Evolutionary conservation across 257 asterid species (phyloP).

Genomic region (Rhazya stricta): DNA sequence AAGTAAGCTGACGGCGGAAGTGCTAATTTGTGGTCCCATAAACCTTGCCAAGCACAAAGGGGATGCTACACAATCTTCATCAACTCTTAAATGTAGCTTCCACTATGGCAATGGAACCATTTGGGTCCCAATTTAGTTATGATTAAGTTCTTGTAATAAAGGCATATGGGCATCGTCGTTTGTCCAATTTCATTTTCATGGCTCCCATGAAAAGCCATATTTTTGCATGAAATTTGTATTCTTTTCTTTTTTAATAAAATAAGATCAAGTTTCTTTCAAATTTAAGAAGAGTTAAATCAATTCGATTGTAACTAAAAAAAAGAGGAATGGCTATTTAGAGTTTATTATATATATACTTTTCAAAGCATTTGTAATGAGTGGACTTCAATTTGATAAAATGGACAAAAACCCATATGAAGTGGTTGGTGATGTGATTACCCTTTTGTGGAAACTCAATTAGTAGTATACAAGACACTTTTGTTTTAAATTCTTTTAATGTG

Average conservation of each 20-base stretch:
- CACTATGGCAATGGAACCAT: conserved; percentile 30
- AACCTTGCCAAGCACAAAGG: conserved; percentile 24
- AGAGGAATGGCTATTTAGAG: background rate
- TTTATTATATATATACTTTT: background rate
- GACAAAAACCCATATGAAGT: conserved; percentile 22
- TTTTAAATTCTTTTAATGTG: background rate
- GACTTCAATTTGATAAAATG: conserved; percentile 25
- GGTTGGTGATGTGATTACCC: conserved; percentile 20
- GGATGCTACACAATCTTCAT: conserved; percentile 14
- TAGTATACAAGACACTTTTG: background rate
- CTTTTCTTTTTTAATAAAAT: background rate
- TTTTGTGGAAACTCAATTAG: conserved; percentile 6
- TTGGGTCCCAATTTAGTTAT: conserved; percentile 53
- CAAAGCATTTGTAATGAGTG: background rate
- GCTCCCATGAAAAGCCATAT: conserved; percentile 28
- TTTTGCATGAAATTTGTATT: conserved; percentile 16
- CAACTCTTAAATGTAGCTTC: conserved; percentile 36
- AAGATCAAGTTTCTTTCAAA: background rate
- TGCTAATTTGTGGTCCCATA: conserved; percentile 54
- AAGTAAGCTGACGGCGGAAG: conserved; percentile 67
- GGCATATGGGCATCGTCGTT: conserved; percentile 30
- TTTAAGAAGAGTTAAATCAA: background rate
- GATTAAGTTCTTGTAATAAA: conserved; percentile 51
- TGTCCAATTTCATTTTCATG: conserved; percentile 35
- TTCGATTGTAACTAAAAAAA: background rate